Evolutionary conservation across 2,329 filamentous ascomycete genomes (phyloP), one percentile per base, ranked within the genome.

Genomic region (Thielaviopsis euricoi): DNA sequence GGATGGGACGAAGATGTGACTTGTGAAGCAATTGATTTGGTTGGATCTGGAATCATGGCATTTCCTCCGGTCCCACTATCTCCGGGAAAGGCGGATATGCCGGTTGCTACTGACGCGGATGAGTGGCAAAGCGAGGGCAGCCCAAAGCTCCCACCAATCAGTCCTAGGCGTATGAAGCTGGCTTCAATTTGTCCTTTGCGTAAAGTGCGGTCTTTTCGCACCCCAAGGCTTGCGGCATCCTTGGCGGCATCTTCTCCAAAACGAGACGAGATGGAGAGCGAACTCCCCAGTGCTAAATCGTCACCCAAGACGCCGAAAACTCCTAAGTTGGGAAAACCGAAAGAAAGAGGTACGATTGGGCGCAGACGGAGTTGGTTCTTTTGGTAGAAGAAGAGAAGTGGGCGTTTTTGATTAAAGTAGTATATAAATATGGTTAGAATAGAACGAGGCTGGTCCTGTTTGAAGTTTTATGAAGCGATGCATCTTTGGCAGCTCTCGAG

Each of bases 111-210:
- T 22, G 25, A 37, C n/a, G 37, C 21, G 43, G 48, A 43, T 1
- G 15, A 49, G 12, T 53, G 37, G 12, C 33, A 58, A 4, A 19
- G 26, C n/a, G 33, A 60, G 7, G 46, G 55, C 21, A 37, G 58
- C 5, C 52, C 43, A 48, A 48, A 56, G 26, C 53, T 60, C 12
- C 53, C 59, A 15, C 59, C 59, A 49, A 53, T 60, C 46, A 60
- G 59, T 19, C 59, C 53, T 19, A 52, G 23, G 6, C 56, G 40
- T 19, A 21, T 60, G 52, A 60, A 58, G 50, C 48, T 60, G 29
- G 56, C 56, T 19, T 60, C 59, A 5, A 53, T 60, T 2, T 60
- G 59, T 51, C 59, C 59, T 12, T 23, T 60, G 17, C 52, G 59
- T 9, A 37, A 56, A 53, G 48, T 46, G 40, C 49, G 55, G 25